Evolutionary conservation across 176 grass and related monocot genomes (phyloP), one percentile per base, ranked within the genome.

Genomic region (Musa itinerans): DNA sequence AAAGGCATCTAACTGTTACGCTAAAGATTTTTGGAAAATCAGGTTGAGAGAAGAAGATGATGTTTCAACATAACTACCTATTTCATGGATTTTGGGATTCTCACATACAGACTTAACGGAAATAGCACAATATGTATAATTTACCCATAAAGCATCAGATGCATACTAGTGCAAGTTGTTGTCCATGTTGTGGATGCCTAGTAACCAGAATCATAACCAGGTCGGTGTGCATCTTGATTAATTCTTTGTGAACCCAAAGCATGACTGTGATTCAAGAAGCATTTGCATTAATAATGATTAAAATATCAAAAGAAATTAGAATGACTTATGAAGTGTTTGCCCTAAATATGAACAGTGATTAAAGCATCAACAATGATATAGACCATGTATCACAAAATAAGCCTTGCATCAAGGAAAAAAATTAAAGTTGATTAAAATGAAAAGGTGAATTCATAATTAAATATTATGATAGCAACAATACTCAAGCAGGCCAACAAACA

Each of bases 141-240:
- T 29, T 20, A 50, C 17, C 68, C 8, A 50, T 11, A 51, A 70
- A 68, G 26, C 15, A 29, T 48, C 26, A 68, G 9, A 72, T 54
- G 78, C 90, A 82, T 98, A 93, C 94, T 48, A 74, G 54, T 66
- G 88, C 75, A 85, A 93, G 20, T 76, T 73, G 64, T n/a, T 85
- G 82, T 81, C 78, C 75, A 74, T 89, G 86, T 19, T 62, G 71
- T 82, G 94, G 90, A 89, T 98, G 86, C 63, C 94, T 90, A 73
- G 90, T 83, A 50, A 93, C 88, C 48, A 93, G 83, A 85, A 93
- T 85, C 75, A 91, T 24, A 67, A 93, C 67, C 66, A 93, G 58
- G 2, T 72, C 64, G 53, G 90, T 86, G 75, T 73, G 80, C 34
- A 21, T 54, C 82, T 89, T 93, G 58, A 80, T 82, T 77, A 98